Base-by-base conservation (phyloP, 306 rosid genomes). In the Geum urbanum region DNA sequence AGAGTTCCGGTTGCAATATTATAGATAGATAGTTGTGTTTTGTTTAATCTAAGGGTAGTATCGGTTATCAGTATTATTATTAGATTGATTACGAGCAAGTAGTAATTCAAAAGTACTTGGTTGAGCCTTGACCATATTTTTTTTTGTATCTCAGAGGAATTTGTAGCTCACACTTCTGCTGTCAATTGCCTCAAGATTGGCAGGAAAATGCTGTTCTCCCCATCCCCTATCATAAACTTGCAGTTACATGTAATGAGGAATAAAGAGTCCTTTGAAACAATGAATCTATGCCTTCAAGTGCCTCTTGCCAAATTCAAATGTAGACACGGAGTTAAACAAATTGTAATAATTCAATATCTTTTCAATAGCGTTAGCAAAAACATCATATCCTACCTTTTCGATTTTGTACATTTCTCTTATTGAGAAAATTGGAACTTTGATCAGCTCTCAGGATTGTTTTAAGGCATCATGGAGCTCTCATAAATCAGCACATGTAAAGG, bases 161-260 rank as follows among this genome's bases (percentile, higher is more conserved):
- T 95, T 67, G 99, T 95, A 56, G 99, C 99, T n/a, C 99, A 95
- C 79, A 84, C 92, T 79, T 88, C 97, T 24, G 58, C 89, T 49
- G 99, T 95, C 13, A 95, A 95, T 81, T 95, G 99, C 83, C 99
- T 95, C 55, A 95, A 95, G 84, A 95, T 95, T 80, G 99, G 99
- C 48, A 78, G 92, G 77, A 95, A 91, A 75, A n/a, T n/a, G n/a
- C n/a, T n/a, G n/a, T n/a, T n/a, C n/a, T n/a, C n/a, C n/a, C n/a
- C n/a, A n/a, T n/a, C n/a, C n/a, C n/a, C n/a, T n/a, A n/a, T n/a
- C n/a, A n/a, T n/a, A n/a, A n/a, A n/a, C n/a, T n/a, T n/a, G n/a
- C n/a, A n/a, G n/a, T n/a, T n/a, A n/a, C n/a, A n/a, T n/a, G n/a
- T n/a, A n/a, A n/a, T n/a, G n/a, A n/a, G n/a, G n/a, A n/a, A n/a